Evolutionary conservation across 306 rosid species (phyloP), one percentile per base, ranked within the genome.

Genomic region (Cucumis cinereus): DNA sequence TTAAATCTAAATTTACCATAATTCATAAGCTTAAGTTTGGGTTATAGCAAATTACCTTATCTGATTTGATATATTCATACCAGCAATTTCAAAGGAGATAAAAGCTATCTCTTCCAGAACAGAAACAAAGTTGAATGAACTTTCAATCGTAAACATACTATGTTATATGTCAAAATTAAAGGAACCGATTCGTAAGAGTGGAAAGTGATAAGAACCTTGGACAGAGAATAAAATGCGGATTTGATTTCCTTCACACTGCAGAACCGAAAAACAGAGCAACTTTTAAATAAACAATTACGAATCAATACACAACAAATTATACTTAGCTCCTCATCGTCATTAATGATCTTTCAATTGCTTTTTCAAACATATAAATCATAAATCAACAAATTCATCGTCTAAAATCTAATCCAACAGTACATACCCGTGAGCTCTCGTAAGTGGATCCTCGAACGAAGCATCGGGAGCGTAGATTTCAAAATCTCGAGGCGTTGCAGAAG

Each of bases 391-490:
- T 73, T n/a, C 45, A 70, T 68, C 11, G 38, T 54, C 49, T 74
- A 67, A 41, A 63, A 81, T 14, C 30, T 9, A 38, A 35, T 35
- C 43, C 20, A 20, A 5, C 24, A 80, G 75, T 28, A 24, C 81
- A 45, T 79, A 90, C 96, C 98, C 98, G 7, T 55, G 81, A 1
- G 98, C 97, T 17, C 82, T 26, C 91, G 91, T 91, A 41, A 91
- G 86, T 28, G 98, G 98, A 71, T 93, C 97, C 86, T 93, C 98
- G 47, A 89, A 91, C 24, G 98, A 83, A 68, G 97, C 97, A 84
- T 88, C 6, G 1, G 84, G 79, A 26, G 88, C 84, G 75, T 91
- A 89, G 73, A 93, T 88, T 81, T 93, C 89, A 55, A 91, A 91
- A 83, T 93, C 97, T 1, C 26, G 79, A 78, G 92, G 78, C 3